Percentiles rank a stretch among this genome's conserved stretches.
Evolutionary conservation across 1,284 basidiomycete species (phyloP).

Genomic region (Sporisorium scitamineum): DNA sequence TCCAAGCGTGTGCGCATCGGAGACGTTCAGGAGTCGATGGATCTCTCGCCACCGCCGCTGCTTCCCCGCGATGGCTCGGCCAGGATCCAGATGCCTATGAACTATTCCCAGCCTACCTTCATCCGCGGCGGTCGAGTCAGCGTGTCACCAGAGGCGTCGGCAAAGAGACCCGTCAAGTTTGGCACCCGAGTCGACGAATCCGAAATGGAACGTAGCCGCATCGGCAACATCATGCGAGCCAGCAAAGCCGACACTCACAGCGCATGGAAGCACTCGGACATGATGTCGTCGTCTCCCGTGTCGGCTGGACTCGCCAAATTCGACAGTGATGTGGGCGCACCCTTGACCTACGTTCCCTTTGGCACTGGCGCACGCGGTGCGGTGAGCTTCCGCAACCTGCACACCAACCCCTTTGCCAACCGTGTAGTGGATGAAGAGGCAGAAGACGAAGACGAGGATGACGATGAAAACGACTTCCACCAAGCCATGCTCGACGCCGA

Average conservation of each 20-base stretch:
- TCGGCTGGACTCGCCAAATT: constrained; percentile 38
- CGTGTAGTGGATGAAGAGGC: constrained; percentile 10
- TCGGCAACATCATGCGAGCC: constrained; percentile 9
- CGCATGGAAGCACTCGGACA: constrained; percentile 24
- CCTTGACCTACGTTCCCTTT: constrained; percentile 32
- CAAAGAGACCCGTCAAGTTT: constrained; percentile 34
- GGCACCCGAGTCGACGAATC: constrained; percentile 19
- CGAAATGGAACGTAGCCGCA: constrained; percentile 7
- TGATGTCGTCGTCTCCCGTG: constrained; percentile 38
- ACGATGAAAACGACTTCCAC: constrained; percentile 66
- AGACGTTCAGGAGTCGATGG: constrained; percentile 23
- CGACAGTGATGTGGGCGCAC: constrained; percentile 24
- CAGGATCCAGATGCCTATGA: constrained; percentile 36
- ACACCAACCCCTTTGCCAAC: constrained; percentile 13
- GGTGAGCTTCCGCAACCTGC: constrained; percentile 19
- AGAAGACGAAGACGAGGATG: constrained; percentile 23
- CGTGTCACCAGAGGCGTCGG: constrained; percentile 41
- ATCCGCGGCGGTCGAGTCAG: constrained; percentile 49
- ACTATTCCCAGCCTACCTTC: constrained; percentile 50
- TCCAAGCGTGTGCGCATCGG: constrained; percentile 32
- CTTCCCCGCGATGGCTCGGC: constrained; percentile 45
- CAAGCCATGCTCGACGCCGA: constrained; percentile 64
- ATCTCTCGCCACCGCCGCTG: constrained; percentile 48
- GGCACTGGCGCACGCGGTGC: constrained; percentile 17
- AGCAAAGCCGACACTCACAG: constrained; percentile 10